Evolutionary conservation across 1,139 yeast species (phyloP).

Genomic region (Suhomyces coccinellae): DNA sequence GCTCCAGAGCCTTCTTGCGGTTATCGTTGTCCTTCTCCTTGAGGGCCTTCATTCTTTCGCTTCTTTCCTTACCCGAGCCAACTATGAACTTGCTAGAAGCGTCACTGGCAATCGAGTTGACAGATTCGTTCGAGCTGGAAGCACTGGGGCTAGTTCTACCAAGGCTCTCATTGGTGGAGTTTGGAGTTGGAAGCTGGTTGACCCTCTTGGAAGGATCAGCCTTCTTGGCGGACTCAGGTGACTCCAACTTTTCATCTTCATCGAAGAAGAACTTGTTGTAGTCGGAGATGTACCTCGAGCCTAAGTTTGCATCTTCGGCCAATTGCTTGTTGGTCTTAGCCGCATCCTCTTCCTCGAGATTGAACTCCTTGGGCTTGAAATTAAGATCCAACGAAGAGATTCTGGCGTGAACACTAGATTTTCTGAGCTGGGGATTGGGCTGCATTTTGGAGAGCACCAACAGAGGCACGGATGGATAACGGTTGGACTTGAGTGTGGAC

Average conservation of each 20-base stretch:
- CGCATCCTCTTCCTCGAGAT: constrained; percentile 15
- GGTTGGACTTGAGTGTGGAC: constrained; percentile 36
- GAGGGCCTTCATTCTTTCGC: constrained; percentile 16
- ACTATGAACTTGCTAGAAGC: constrained; percentile 38
- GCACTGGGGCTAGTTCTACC: constrained; percentile 28
- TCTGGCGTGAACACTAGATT: constrained; percentile 15
- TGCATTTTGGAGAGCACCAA: constrained; percentile 11
- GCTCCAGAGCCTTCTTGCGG: constrained; percentile 1
- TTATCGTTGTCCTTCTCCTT: constrained; percentile 7
- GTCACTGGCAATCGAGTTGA: constrained; percentile 42
- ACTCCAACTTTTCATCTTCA: constrained; percentile 18
- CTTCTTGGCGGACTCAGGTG: constrained; percentile 9
- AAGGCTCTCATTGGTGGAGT: constrained; percentile 17
- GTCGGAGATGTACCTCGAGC: constrained; percentile 34
- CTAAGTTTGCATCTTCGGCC: constrained; percentile 16
- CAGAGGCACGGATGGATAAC: constrained; percentile 42
- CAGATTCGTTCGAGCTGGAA: constrained; percentile 28
- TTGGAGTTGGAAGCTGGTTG: constrained; percentile 21
- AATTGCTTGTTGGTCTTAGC: constrained; percentile 14
- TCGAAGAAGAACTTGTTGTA: constrained; percentile 35
- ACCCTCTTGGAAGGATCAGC: constrained; percentile 7
- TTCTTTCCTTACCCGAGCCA: constrained; percentile 24
- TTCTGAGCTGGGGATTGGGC: constrained; percentile 6
- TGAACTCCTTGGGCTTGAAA: constrained; percentile 24
- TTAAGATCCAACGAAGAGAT: constrained; percentile 29